Conservation (phyloP, 345 rosid genomes). For the Brassica juncea region DNA sequence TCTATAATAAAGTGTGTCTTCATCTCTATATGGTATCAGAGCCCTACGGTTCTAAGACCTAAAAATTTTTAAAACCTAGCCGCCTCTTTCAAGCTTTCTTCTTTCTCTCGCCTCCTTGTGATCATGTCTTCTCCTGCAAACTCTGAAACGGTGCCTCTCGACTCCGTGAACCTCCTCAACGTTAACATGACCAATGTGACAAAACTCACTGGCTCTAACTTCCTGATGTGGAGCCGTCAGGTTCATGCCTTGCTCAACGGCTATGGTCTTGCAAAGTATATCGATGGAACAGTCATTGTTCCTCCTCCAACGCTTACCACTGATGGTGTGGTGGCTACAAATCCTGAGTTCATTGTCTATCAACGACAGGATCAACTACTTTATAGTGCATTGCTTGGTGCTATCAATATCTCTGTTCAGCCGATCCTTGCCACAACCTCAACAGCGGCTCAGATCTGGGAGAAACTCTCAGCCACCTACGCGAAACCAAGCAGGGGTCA, state of each 20-base stretch:
- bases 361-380: background rate
- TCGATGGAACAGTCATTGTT: background rate
- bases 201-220: background rate
- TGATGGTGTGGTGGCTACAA: background rate
- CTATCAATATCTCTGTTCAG: background rate
- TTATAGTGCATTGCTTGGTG: background rate
- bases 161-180: background rate
- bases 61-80: no score
- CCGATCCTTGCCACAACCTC: background rate
- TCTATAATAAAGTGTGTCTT: no score
- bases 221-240: background rate
- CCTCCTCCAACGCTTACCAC: background rate
- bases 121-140: no score
- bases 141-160: no score
- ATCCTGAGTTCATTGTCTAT: background rate
- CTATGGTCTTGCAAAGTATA: background rate
- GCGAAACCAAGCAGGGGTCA: background rate
- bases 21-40: no score
- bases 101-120: no score
- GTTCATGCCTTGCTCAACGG: background rate
- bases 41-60: no score
- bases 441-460: background rate
- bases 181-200: background rate
- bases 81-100: no score
- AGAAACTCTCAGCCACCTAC: background rate